Evolutionary conservation across 148 eudicot species (phyloP).

Genomic region (Pharnaceum exiguum): DNA sequence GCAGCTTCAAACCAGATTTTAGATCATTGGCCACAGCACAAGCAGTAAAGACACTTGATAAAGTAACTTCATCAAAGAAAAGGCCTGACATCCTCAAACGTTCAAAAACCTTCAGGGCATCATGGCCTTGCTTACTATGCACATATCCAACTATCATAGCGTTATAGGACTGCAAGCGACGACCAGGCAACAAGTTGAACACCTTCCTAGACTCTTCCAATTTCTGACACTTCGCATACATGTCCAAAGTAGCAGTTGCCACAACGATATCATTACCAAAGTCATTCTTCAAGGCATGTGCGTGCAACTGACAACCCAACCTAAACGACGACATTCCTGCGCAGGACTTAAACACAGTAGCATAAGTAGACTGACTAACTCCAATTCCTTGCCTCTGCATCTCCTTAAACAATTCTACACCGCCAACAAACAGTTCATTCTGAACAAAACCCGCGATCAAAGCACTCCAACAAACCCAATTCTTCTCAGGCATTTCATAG

Average conservation of each 20-base stretch:
- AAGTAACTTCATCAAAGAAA: slow-evolving; percentile 67
- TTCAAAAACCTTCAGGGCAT: slow-evolving; percentile 54
- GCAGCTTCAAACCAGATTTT: slow-evolving; percentile 54
- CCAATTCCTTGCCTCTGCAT: slow-evolving; percentile 77
- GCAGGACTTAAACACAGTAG: slow-evolving; percentile 81
- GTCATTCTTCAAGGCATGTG: slow-evolving; percentile 66
- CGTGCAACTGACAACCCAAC: slow-evolving; percentile 80
- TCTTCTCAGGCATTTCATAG: slow-evolving; percentile 57
- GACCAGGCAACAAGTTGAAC: slow-evolving; percentile 49
- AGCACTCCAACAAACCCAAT: slow-evolving; percentile 94
- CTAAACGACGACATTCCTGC: slow-evolving; percentile 51
- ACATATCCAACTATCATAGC: slow-evolving; percentile 78
- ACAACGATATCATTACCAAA: slow-evolving; percentile 65
- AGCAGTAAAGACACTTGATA: slow-evolving; percentile 78
- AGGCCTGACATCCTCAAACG: slow-evolving; percentile 46
- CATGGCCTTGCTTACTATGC: slow-evolving; percentile 45
- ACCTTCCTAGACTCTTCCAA: slow-evolving; percentile 59
- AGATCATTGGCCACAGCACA: slow-evolving; percentile 53
- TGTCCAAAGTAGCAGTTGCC: slow-evolving; percentile 83
- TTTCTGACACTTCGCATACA: slow-evolving; percentile 77
- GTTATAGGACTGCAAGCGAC: slow-evolving; percentile 61
- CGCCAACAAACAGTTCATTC: slow-evolving; percentile 47
- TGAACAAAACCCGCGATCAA: slow-evolving; percentile 77
- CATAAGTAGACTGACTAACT: slow-evolving; percentile 86
- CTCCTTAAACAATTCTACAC: slow-evolving; percentile 60